Evolutionary conservation across 2,329 filamentous ascomycete species (phyloP), one percentile per base, ranked within the genome.

Genomic region (Arachnopeziza araneosa): DNA sequence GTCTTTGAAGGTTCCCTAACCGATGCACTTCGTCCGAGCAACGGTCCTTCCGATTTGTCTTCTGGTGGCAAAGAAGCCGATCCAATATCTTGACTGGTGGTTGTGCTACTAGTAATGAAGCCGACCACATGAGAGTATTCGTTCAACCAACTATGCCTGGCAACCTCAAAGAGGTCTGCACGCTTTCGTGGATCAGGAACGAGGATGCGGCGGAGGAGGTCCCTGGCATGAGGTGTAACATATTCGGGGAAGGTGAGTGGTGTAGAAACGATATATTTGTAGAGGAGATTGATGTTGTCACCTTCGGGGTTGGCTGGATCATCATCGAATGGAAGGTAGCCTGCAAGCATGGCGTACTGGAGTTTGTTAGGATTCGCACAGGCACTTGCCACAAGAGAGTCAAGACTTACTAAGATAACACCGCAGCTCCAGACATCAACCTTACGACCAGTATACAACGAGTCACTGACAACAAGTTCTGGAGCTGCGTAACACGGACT

Each of bases 361-460:
- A 53, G 48, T 66, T 57, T 60, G 65, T 67, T 64, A 72, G 67
- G 10, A 50, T 54, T 4, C 8, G 5, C 19, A 19, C 9, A 55
- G 21, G 50, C 10, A 26, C 24, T 24, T n/a, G 4, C 21, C 21
- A 22, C 17, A 64, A 60, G 48, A 59, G 54, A 19, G 23, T 19
- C 8, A 54, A 12, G 53, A 80, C 91, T 77, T 82, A 97, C 93
- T 82, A 99, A 75, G 71, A 99, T 99, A 49, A 99, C 95, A 76
- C 95, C 95, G 73, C 95, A 99, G 75, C 95, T 98, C 95, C 95
- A 99, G 44, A 99, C 95, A 72, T 99, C 95, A 24, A 99, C 95
- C 76, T 99, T 99, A 56, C 93, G 87, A 53, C 95, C 95, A 1
- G 95, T 99, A 76, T 99, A 99, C 8, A 99, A 79, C 19, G 93